Percentiles rank a stretch among this genome's conserved stretches.
Evolutionary conservation across 192 early-diverging fungal genomes (phyloP).

Genomic region (Podila epigama): DNA sequence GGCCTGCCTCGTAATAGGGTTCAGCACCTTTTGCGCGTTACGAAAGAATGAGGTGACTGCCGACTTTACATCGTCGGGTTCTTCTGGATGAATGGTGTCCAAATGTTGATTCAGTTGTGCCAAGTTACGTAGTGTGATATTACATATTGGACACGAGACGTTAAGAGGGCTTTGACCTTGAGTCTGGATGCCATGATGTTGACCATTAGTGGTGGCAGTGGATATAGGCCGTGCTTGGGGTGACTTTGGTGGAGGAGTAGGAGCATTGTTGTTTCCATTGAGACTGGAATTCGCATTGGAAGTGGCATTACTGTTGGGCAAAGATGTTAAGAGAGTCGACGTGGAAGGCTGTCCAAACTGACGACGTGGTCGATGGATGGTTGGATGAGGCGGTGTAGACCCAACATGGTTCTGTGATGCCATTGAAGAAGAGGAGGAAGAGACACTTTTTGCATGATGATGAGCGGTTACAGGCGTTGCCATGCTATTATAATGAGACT

Average conservation of each 20-base stretch:
- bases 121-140: constrained; percentile 39
- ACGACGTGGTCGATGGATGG: constrained; percentile 22
- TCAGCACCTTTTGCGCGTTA: constrained; percentile 61
- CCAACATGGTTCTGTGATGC: not conserved
- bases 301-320: not conserved
- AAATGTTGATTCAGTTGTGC: constrained; percentile 55
- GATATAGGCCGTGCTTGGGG: constrained; percentile 16
- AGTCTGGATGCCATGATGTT: not conserved
- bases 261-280: not conserved
- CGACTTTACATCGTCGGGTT: constrained; percentile 57
- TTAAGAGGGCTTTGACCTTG: not conserved
- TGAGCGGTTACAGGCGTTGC: constrained; percentile 5
- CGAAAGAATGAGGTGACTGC: constrained; percentile 56
- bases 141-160: constrained; percentile 48
- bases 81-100: constrained; percentile 57
- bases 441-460: constrained; percentile 5
- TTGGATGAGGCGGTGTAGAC: constrained; percentile 1
- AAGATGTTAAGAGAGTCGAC: not conserved
- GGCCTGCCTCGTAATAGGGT: constrained; percentile 48
- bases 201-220: not conserved
- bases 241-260: constrained; percentile 33
- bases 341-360: constrained; percentile 31
- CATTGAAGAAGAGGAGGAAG: constrained; percentile 9
- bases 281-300: not conserved
- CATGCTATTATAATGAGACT: not conserved